A percentile compares a stretch with the other conserved stretches of the same genome.
phyloP scores from a whole-genome alignment of 139 green algal species.

The Chara braunii region DNA sequence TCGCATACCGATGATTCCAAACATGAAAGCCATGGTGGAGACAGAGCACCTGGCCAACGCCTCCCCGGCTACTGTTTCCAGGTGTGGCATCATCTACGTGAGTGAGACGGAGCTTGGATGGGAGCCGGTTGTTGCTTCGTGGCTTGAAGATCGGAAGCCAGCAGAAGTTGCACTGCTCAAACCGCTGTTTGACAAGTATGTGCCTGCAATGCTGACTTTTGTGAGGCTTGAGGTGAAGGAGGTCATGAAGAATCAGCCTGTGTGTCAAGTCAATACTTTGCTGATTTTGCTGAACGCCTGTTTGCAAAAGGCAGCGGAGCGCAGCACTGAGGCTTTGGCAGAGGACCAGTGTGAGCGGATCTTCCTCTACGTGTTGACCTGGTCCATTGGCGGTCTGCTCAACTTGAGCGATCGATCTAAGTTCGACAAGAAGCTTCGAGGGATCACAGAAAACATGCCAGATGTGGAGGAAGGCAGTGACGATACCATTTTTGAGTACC shows the following conservation, averaged over 20 bases:
- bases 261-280: slow-evolving; percentile 55
- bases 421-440: slow-evolving; percentile 62
- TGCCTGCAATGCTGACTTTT: slow-evolving; percentile 65
- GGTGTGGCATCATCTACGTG: slow-evolving; percentile 92
- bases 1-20: slow-evolving; percentile 81
- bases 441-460: slow-evolving; percentile 49
- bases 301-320: slow-evolving; percentile 42
- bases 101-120: slow-evolving; percentile 81
- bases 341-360: slow-evolving; percentile 64
- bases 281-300: slow-evolving; percentile 70
- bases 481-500: slow-evolving; percentile 73
- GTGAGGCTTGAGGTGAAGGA: slow-evolving; percentile 60
- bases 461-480: too few species aligned
- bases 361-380: slow-evolving; percentile 80
- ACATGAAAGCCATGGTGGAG: slow-evolving; percentile 92
- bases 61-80: slow-evolving; percentile 85
- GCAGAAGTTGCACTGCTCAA: slow-evolving; percentile 53
- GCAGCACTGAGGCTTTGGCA: slow-evolving; percentile 38
- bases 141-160: slow-evolving; percentile 57
- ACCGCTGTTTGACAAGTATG: slow-evolving; percentile 75
- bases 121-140: slow-evolving; percentile 71
- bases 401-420: slow-evolving; percentile 57
- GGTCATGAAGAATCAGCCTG: slow-evolving; percentile 77
- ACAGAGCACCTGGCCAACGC: slow-evolving; percentile 90
- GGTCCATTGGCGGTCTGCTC: slow-evolving; percentile 77